Base-by-base conservation (phyloP, 1,139 yeast genomes). In the Lodderomyces elongisporus region DNA sequence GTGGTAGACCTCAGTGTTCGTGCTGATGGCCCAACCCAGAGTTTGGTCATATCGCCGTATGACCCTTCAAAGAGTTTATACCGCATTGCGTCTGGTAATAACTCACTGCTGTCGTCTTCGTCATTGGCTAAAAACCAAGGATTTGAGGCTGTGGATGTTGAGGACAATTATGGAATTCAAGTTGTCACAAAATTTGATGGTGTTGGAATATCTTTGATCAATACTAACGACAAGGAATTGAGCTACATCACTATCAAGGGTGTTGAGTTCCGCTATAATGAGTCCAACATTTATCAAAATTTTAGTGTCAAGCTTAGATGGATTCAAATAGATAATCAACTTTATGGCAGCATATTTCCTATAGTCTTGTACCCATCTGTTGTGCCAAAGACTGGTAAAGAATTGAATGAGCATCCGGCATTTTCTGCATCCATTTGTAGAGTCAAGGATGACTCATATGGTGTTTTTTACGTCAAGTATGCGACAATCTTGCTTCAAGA, bases 1-100 rank as follows among this genome's bases (percentile, higher is more conserved):
- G 74, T 79, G 34, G 89, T 87, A 21, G 97, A 89, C 49, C 64
- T 91, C 49, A 87, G 88, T 53, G 97, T 91, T 26, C 81, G 88
- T 30, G 98, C 97, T 0, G 97, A 91, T 62, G 98, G 97, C 0
- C 95, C 96, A 0, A 79, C 91, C 0, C 96, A 88, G 53, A 81
- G 95, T 0, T 68, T 91, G 45, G 81, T 88, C 2, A 79, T 91
- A 5, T 76, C 95, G 1, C 79, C 85, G 40, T 87, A 87, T 51
- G 94, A 85, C 47, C 82, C 93, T 4, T 73, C 78, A 3, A 66
- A 74, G 4, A 84, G 95, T 56, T 60, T 85, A 56, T 88, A 87
- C 54, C 81, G 84, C 47, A 48, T 74, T 32, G 43, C 57, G 1
- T 52, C 52, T 16, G 26, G 26, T 10, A 39, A 52, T 3, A 10